phyloP scores from a whole-genome alignment of 768 basidiomycete genomes.

The Kwoniella botswanensis region DNA sequence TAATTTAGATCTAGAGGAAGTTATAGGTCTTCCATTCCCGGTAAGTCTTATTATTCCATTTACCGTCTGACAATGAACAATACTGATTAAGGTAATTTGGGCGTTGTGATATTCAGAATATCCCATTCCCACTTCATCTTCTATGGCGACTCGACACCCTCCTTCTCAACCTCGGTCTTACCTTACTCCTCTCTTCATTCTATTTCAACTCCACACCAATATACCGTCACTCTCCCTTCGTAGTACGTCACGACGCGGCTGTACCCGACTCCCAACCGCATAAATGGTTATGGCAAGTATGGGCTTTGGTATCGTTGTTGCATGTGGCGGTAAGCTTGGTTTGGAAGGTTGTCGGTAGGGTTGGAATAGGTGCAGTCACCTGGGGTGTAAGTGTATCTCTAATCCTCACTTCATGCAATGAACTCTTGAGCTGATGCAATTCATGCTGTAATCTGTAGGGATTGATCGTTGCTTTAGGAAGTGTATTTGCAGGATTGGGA shows the following conservation, averaged over 20 bases:
- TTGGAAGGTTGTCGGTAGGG: slow-evolving; percentile 52
- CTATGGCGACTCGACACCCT: slow-evolving; percentile 57
- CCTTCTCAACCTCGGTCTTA: slow-evolving; percentile 55
- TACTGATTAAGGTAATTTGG: not conserved
- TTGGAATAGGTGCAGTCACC: slow-evolving; percentile 56
- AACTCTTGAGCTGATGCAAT: no score
- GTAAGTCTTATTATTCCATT: slow-evolving; percentile 30
- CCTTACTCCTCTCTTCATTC: slow-evolving; percentile 55
- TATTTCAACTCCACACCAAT: slow-evolving; percentile 55
- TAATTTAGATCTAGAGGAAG: slow-evolving; percentile 49
- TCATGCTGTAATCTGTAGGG: slow-evolving; percentile 30
- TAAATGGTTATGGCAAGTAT: slow-evolving; percentile 47
- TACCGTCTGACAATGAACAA: not conserved
- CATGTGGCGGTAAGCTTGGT: slow-evolving; percentile 49
- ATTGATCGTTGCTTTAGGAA: slow-evolving; percentile 55
- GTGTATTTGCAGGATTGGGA: slow-evolving; percentile 56
- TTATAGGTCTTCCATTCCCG: slow-evolving; percentile 54
- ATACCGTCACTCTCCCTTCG: slow-evolving; percentile 35
- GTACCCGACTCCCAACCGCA: slow-evolving; percentile 34
- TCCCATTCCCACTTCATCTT: slow-evolving; percentile 54
- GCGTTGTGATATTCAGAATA: slow-evolving; percentile 35
- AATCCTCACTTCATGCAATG: not conserved
- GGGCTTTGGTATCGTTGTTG: slow-evolving; percentile 37
- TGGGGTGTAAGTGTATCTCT: slow-evolving; percentile 53
- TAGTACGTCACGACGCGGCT: not conserved